A percentile compares a stretch with the other conserved stretches of the same genome.
Evolutionary conservation across 169 alveolate genomes (phyloP).

Genomic region (Plasmodium yoelii): DNA sequence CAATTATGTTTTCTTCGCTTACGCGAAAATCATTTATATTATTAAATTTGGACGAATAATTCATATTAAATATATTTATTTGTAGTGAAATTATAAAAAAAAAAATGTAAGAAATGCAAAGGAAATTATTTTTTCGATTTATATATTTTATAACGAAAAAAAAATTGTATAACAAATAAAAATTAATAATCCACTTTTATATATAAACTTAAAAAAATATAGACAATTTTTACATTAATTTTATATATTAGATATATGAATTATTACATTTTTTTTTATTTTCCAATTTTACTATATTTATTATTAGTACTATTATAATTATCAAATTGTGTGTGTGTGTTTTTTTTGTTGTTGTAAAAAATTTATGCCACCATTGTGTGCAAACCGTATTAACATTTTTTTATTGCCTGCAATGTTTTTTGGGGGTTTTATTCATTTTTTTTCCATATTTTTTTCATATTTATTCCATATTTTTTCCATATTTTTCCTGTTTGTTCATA

Average conservation of each 20-base stretch:
- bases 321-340: neutral
- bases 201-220: no score
- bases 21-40: conserved; percentile 42
- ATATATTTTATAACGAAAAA: no score
- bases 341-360: conserved; percentile 17
- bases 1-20: conserved; percentile 64
- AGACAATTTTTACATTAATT: no score
- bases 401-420: neutral
- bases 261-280: no score
- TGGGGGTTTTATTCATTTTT: no score
- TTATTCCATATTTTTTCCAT: neutral
- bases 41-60: conserved; percentile 21
- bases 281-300: no score
- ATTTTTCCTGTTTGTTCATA: neutral
- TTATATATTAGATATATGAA: no score
- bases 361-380: conserved; percentile 1
- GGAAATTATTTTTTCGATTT: neutral
- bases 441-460: neutral
- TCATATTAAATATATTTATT: conserved; percentile 11
- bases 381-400: neutral
- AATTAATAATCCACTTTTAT: no score
- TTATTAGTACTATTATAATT: neutral
- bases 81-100: neutral
- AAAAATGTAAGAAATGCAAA: neutral
- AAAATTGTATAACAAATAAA: no score